Conservation (phyloP, 768 basidiomycete genomes). For the Rickenella mellea region DNA sequence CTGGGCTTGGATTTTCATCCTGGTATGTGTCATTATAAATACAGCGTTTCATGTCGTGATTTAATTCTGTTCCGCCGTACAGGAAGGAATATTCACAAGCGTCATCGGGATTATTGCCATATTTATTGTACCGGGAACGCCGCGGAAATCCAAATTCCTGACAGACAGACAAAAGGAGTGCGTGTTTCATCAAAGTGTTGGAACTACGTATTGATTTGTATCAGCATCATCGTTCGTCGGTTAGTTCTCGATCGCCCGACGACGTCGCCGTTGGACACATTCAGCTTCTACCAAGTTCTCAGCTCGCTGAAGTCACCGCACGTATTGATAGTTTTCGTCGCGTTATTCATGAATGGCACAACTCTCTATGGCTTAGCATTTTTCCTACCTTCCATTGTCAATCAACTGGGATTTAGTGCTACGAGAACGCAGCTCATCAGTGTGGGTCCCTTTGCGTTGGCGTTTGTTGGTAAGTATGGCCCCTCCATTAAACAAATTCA, state of each 20-base stretch:
- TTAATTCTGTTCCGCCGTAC: conserved; percentile 13
- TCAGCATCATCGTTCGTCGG: conserved; percentile 19
- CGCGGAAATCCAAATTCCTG: conserved; percentile 20
- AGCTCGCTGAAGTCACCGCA: conserved; percentile 23
- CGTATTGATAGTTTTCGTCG: conserved; percentile 23
- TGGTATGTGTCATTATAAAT: conserved; percentile 2
- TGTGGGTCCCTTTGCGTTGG: conserved; percentile 27
- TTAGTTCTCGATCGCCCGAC: conserved; percentile 25
- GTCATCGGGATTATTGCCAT: neutral
- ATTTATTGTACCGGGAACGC: conserved; percentile 22
- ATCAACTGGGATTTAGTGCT: conserved; percentile 24
- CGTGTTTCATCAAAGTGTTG: conserved; percentile 2
- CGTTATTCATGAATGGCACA: conserved; percentile 27
- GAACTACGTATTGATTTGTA: neutral
- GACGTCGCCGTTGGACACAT: conserved; percentile 19
- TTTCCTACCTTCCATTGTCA: conserved; percentile 28
- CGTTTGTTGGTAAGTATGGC: conserved; percentile 22
- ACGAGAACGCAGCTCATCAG: conserved; percentile 25
- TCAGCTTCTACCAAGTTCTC: conserved; percentile 22
- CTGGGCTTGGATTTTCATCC: conserved; percentile 41
- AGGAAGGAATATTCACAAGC: neutral
- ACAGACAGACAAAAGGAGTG: conserved; percentile 25
- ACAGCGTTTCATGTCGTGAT: neutral
- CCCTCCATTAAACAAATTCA: neutral
- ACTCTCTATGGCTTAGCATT: conserved; percentile 26